Percentiles rank a stretch among this genome's conserved stretches.
These are phyloP conservation scores for Globisporangium polare DNA, from an alignment of 352 stramenopile genomes.

Conservation along the genomic window DNA sequence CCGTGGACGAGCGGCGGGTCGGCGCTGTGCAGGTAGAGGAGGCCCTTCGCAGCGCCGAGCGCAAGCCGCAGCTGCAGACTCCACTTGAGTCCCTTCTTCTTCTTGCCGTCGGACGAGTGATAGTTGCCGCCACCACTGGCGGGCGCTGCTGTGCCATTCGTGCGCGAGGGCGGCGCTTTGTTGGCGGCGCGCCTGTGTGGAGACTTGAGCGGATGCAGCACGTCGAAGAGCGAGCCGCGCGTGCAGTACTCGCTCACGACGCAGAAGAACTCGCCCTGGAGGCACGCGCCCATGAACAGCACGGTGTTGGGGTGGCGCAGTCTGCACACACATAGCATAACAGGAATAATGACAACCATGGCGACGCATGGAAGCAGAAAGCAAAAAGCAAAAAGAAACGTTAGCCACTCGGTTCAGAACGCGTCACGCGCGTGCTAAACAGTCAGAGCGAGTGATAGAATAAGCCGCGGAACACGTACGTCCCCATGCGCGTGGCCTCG, in stretches of 20 bases:
- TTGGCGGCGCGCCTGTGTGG: slow-evolving; percentile 15
- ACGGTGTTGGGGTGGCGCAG: slow-evolving; percentile 98
- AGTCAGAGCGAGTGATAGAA: background rate
- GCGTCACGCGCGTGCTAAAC: background rate
- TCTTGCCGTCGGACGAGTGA: slow-evolving; percentile 25
- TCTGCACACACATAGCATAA: slow-evolving; percentile 17
- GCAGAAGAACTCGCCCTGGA: slow-evolving; percentile 94
- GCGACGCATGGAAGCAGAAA: background rate
- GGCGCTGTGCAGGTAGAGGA: slow-evolving; percentile 83
- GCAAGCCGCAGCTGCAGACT: slow-evolving; percentile 77
- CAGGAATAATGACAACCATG: background rate
- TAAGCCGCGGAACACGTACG: slow-evolving; percentile 13
- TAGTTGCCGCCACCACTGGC: slow-evolving; percentile 11
- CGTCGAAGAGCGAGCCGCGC: slow-evolving; percentile 94
- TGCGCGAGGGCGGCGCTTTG: slow-evolving; percentile 14
- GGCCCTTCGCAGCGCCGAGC: slow-evolving; percentile 65
- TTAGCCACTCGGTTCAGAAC: slow-evolving; percentile 9
- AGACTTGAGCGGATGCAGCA: slow-evolving; percentile 71
- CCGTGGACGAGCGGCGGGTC: slow-evolving; percentile 82
- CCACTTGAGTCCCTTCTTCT: slow-evolving; percentile 76
- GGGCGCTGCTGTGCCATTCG: slow-evolving; percentile 8
- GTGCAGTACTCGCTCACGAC: slow-evolving; percentile 96
- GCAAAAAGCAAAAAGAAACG: background rate
- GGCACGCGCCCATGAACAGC: slow-evolving; percentile 97
- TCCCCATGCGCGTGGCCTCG: slow-evolving; percentile 79